A percentile compares a stretch with the other conserved stretches of the same genome.
These are phyloP conservation scores for Syncephalis fuscata DNA, from an alignment of 371 early-diverging fungal species.

Conservation along the genomic window DNA sequence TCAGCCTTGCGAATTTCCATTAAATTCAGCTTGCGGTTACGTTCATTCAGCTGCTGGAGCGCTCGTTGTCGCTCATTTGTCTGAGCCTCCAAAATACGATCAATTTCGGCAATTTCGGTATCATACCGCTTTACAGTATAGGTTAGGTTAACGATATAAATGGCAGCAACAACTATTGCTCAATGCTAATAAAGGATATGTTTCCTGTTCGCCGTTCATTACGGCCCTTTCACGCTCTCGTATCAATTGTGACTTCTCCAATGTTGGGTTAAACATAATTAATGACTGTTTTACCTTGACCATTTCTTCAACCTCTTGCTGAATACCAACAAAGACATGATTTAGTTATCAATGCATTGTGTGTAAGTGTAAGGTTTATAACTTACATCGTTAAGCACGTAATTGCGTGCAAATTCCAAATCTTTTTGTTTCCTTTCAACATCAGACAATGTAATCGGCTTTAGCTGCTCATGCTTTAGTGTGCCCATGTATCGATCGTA, in stretches of 20 bases:
- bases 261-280: conserved; percentile 23
- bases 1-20: conserved; percentile 12
- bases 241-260: conserved; percentile 32
- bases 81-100: conserved; percentile 9
- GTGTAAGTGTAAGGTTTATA: neutral
- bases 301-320: conserved; percentile 36
- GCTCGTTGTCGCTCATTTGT: conserved; percentile 17
- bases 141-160: neutral
- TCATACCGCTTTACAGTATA: conserved; percentile 12
- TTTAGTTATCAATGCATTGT: neutral
- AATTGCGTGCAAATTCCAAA: conserved; percentile 32
- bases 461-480: conserved; percentile 26
- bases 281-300: conserved; percentile 33
- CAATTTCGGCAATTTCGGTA: conserved; percentile 10
- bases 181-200: conserved; percentile 7
- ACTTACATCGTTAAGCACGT: conserved; percentile 34
- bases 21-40: conserved; percentile 13
- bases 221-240: conserved; percentile 8
- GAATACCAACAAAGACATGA: neutral
- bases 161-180: too few species aligned
- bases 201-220: conserved; percentile 13
- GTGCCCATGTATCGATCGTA: conserved; percentile 32
- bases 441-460: conserved; percentile 23
- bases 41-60: conserved; percentile 30
- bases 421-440: conserved; percentile 34